Base-by-base conservation (phyloP, 139 green algal species). In the Volvox reticuliferus region DNA sequence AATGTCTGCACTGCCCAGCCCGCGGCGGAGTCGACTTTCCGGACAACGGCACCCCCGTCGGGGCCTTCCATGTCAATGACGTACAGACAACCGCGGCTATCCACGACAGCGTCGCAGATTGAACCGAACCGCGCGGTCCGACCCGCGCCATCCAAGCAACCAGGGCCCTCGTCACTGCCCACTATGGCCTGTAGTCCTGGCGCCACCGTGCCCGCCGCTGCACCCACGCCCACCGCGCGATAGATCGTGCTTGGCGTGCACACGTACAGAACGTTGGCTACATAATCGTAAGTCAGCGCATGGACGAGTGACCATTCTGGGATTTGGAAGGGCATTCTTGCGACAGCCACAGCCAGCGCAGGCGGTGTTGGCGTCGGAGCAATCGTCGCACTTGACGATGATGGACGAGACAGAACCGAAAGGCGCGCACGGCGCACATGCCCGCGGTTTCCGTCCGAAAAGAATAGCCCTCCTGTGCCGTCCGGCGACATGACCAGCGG, bases 11-110 rank as follows among this genome's bases (percentile, higher is more conserved):
- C 83, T 2, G 83, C 67, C 26, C 28, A 67, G 26, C 67, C 83
- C 13, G 67, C 67, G 33, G 36, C 35, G 26, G 36, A 24, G 67
- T 50, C 35, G 28, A 88, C 24, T 20, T 36, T 67, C n/a, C 67
- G 82, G 0, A 80, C 30, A 30, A 68, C 67, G 67, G 24, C 26
- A 18, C 22, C 33, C 9, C 26, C 35, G 36, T 68, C 22, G 36
- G 82, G 82, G 33, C 65, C 83, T 37, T 88, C 83, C 67, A 88
- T 80, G 67, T 88, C 83, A 6, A 28, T 37, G 0, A 88, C 26
- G 67, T 68, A 68, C 26, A 88, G 24, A 30, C 36, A 14, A 26
- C 83, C 83, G 22, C 28, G 21, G 35, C 24, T 28, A 65, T 81
- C 83, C 36, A 88, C 67, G 12, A 81, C 83, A 24, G 67, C 67